These are phyloP conservation scores for Rhodotorula sp. DNA, from an alignment of 1,284 basidiomycete species.

Conservation along the genomic window DNA sequence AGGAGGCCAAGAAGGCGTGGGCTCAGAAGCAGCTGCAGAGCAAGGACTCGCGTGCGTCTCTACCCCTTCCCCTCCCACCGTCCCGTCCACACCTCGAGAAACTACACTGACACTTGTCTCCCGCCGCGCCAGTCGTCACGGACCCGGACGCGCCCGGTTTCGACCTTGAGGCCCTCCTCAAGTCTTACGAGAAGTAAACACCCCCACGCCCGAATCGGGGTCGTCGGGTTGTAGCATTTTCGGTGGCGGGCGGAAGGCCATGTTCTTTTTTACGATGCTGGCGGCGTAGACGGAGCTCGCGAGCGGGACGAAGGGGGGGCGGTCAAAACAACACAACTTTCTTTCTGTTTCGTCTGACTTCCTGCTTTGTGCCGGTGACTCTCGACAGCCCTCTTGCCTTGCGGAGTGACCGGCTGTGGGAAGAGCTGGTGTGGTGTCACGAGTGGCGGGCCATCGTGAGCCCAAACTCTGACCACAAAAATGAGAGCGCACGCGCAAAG, in stretches of 20 bases:
- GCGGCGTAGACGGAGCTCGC: background rate
- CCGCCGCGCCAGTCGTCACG: constrained; percentile 66
- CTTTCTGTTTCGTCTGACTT: background rate
- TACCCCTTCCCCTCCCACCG: constrained; percentile 6
- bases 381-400: background rate
- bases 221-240: too few species aligned
- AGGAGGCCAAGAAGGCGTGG: constrained; percentile 88
- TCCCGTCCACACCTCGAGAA: too few species aligned
- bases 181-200: constrained; percentile 41
- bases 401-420: background rate
- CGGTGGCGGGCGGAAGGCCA: too few species aligned
- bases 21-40: constrained; percentile 53
- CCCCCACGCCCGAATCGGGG: too few species aligned
- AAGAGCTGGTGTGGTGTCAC: too few species aligned
- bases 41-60: constrained; percentile 27
- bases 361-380: background rate
- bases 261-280: background rate
- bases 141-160: constrained; percentile 94
- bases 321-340: background rate
- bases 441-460: too few species aligned
- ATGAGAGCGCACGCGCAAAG: too few species aligned
- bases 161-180: constrained; percentile 89
- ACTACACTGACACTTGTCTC: background rate
- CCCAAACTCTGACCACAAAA: too few species aligned
- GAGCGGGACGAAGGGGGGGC: background rate